These are phyloP conservation scores for Mortierella sp. DNA, from an alignment of 371 early-diverging fungal genomes.

Conservation along the genomic window DNA sequence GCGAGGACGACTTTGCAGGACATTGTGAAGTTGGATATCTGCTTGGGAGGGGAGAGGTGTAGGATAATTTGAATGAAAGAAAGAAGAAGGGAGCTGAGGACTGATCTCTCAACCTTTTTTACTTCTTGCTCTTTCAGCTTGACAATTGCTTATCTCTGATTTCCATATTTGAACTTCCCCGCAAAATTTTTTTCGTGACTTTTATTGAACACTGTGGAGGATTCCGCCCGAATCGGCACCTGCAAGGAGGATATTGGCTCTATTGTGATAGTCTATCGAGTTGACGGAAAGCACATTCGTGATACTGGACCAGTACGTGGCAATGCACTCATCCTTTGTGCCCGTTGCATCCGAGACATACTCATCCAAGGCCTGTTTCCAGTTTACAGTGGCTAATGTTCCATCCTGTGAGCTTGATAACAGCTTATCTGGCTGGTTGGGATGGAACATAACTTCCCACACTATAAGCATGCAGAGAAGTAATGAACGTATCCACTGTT, in stretches of 20 bases:
- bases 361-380: constrained; percentile 15
- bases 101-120: neutral
- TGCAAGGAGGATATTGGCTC: constrained; percentile 18
- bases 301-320: constrained; percentile 17
- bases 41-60: neutral
- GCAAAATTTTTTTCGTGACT: constrained; percentile 8
- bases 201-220: constrained; percentile 9
- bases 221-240: constrained; percentile 22
- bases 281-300: constrained; percentile 18
- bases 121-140: neutral
- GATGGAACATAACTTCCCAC: constrained; percentile 15
- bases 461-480: neutral
- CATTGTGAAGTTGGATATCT: constrained; percentile 19
- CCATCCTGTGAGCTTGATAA: constrained; percentile 18
- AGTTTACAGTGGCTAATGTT: constrained; percentile 11
- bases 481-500: neutral
- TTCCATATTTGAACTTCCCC: constrained; percentile 4
- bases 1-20: constrained; percentile 75
- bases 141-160: neutral
- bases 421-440: constrained; percentile 13
- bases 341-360: constrained; percentile 2
- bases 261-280: constrained; percentile 18
- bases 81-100: neutral
- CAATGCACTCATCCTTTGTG: constrained; percentile 8
- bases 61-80: neutral